Conservation (phyloP, 306 rosid genomes). For the Sophora flavescens region DNA sequence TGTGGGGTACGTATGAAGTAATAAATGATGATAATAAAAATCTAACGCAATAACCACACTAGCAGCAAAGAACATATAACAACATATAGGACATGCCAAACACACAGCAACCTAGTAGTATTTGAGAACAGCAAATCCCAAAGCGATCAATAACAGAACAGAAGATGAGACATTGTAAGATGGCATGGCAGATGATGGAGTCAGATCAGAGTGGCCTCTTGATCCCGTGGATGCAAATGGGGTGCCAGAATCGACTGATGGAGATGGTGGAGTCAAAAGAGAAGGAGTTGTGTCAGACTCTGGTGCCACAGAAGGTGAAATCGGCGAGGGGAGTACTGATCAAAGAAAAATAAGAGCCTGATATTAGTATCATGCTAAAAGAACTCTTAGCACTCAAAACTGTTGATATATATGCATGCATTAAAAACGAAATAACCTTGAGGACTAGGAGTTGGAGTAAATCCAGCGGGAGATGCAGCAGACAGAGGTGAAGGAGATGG, state of each 20-base stretch:
- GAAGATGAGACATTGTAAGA: constrained; percentile 53
- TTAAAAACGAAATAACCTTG: constrained; percentile 53
- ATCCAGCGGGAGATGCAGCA: constrained; percentile 60
- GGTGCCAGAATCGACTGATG: constrained; percentile 55
- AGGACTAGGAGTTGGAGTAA: constrained; percentile 65
- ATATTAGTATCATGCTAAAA: constrained; percentile 26
- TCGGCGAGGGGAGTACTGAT: constrained; percentile 57
- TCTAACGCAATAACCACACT: constrained; percentile 20
- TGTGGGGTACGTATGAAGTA: constrained; percentile 37
- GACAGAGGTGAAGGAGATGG: constrained; percentile 61
- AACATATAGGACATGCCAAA: not conserved
- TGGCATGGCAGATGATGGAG: constrained; percentile 64
- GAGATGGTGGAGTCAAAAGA: constrained; percentile 55
- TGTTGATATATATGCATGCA: not conserved
- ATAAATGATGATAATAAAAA: not conserved
- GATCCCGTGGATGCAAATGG: constrained; percentile 60
- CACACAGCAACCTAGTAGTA: constrained; percentile 40
- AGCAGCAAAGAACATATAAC: constrained; percentile 39
- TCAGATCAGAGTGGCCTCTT: constrained; percentile 68
- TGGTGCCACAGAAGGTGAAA: constrained; percentile 67
- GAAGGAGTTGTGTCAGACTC: constrained; percentile 53
- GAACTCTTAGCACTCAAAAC: constrained; percentile 13
- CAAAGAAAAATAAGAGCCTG: constrained; percentile 30
- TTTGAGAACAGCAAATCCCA: constrained; percentile 53
- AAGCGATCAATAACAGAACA: constrained; percentile 55